phyloP scores from a whole-genome alignment of 1,139 yeast genomes.

The Taphrina populina region DNA sequence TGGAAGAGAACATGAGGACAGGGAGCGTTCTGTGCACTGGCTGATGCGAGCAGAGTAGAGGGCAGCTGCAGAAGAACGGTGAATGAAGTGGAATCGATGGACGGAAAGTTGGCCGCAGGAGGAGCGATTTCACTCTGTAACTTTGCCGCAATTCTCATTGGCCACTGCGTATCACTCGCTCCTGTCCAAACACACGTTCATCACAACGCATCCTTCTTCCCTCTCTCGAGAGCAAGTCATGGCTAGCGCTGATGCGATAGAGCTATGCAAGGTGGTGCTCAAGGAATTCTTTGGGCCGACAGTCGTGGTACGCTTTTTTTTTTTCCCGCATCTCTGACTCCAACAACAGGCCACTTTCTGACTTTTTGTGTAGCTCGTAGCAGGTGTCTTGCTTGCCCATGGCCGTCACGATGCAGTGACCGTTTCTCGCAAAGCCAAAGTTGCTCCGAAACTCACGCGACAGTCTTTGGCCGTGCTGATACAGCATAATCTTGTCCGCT shows the following conservation, averaged over 20 bases:
- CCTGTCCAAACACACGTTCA: no score
- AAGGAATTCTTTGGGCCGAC: conserved; percentile 47
- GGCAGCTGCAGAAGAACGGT: background rate
- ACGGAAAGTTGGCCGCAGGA: no score
- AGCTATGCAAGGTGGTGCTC: conserved; percentile 44
- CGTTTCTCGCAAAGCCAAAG: conserved; percentile 43
- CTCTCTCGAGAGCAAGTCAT: no score
- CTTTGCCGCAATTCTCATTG: no score
- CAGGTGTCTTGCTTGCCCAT: conserved; percentile 43
- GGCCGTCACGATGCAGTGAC: conserved; percentile 45
- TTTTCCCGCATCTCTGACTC: background rate
- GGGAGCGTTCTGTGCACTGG: background rate
- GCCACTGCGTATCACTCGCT: no score
- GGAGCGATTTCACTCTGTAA: no score
- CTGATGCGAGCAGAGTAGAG: background rate
- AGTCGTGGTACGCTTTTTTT: conserved; percentile 41
- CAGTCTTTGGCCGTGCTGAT: conserved; percentile 48
- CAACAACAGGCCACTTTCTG: background rate
- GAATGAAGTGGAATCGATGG: no score
- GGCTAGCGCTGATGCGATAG: conserved; percentile 39
- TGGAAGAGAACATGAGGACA: conserved; percentile 20
- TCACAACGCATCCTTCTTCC: no score
- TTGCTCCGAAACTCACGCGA: conserved; percentile 44
- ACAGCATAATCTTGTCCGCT: conserved; percentile 48
- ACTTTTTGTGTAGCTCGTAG: conserved; percentile 40